Percentiles rank a stretch among this genome's conserved stretches.
Conservation (phyloP, 116 monocot species). For the Zostera marina region DNA sequence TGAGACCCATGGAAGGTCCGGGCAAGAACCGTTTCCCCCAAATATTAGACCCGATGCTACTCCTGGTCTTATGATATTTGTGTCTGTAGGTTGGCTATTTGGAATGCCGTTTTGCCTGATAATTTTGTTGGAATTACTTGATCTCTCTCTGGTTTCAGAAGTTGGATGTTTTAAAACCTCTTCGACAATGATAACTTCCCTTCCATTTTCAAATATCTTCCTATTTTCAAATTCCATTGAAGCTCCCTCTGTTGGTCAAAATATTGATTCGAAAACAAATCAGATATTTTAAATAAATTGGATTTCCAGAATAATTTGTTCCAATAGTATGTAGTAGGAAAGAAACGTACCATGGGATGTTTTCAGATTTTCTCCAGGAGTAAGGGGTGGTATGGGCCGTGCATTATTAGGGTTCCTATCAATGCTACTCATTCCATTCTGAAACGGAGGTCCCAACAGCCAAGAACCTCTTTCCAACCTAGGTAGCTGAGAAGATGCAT, state of each 20-base stretch:
- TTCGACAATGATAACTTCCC: conserved; percentile 3
- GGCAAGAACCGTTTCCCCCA: conserved; percentile 67
- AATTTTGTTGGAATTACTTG: conserved; percentile 12
- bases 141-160: conserved; percentile 19
- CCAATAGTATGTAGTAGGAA: not conserved
- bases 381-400: conserved; percentile 4
- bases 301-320: too few relatives aligned
- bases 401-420: conserved; percentile 11
- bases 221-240: conserved; percentile 7
- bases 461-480: conserved; percentile 61
- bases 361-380: conserved; percentile 29
- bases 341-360: conserved; percentile 31
- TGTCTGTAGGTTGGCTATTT: conserved; percentile 16
- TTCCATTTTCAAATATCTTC: conserved; percentile 12
- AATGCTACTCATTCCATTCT: conserved; percentile 11
- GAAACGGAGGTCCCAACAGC: conserved; percentile 39
- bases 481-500: conserved; percentile 57
- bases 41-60: conserved; percentile 51
- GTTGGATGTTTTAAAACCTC: conserved; percentile 24
- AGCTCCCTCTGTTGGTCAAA: conserved; percentile 3
- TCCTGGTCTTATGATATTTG: conserved; percentile 44
- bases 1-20: conserved; percentile 94
- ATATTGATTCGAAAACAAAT: not conserved
- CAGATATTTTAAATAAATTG: not conserved
- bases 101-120: conserved; percentile 16